A percentile compares a stretch with the other conserved stretches of the same genome.
phyloP scores from a whole-genome alignment of 177 flowering plant species.

The Vitis hybrid region DNA sequence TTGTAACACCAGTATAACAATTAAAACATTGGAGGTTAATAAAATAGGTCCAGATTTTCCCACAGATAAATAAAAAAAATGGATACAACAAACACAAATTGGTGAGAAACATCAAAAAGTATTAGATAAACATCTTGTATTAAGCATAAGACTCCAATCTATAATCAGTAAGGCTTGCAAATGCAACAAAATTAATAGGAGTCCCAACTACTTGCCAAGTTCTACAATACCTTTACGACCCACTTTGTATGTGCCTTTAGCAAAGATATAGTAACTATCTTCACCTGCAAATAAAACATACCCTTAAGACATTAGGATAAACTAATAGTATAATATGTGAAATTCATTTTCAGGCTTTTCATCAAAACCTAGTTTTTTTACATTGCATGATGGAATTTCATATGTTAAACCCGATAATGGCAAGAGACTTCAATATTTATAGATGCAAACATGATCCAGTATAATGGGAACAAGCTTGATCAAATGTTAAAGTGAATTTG shows the following conservation, averaged over 20 bases:
- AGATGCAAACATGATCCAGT: no score
- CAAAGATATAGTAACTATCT: constrained; percentile 48
- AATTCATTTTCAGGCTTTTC: not conserved
- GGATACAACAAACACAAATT: no score
- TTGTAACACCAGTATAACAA: no score
- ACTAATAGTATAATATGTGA: not conserved
- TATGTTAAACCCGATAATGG: no score
- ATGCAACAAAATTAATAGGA: not conserved
- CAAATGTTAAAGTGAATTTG: no score
- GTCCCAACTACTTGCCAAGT: not conserved
- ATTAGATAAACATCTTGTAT: not conserved
- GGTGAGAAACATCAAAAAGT: not conserved
- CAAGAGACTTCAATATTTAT: no score
- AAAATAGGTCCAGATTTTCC: no score
- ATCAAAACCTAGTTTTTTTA: no score
- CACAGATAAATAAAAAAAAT: no score
- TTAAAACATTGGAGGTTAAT: no score
- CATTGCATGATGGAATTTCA: no score
- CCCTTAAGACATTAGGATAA: not conserved
- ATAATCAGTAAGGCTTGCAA: not conserved
- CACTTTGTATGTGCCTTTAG: constrained; percentile 64
- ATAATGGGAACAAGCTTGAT: no score
- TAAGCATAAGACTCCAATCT: not conserved
- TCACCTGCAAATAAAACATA: constrained; percentile 38
- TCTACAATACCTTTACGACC: constrained; percentile 75